Base-by-base conservation (phyloP, 805 yeast species). In the Barnettozyma californica region DNA sequence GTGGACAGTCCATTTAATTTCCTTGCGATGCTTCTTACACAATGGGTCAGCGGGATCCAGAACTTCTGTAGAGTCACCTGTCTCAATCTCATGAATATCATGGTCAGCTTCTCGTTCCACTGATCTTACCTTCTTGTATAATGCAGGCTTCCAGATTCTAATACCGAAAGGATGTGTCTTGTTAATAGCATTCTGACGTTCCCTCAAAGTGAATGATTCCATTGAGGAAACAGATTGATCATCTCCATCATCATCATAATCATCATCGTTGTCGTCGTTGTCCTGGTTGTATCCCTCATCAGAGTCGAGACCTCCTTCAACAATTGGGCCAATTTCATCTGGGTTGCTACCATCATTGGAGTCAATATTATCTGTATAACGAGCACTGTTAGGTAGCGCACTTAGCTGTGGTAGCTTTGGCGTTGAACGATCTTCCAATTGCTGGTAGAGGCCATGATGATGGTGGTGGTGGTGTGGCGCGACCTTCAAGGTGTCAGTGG, bases 91-190 rank as follows among this genome's bases (percentile, higher is more conserved):
- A 66, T 92, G 97, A 56, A 94, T 88, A 72, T 94, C 99, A 53
- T 86, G 86, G 51, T 88, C 95, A 2, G 98, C 97, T 50, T 88
- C 83, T 37, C 82, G 75, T 56, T 94, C 94, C 29, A 94, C 97
- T 4, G 97, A 87, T 60, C 99, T 81, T 50, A 78, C 77, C 66
- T 94, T 94, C 65, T 94, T 94, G 68, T 94, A 94, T 48, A 94
- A 71, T 2, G 98, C 97, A 1, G 99, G 99, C 62, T 94, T 94
- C 99, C 99, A 94, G 59, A 94, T 88, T 65, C 96, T 84, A 41
- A 94, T 92, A 75, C 99, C 99, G 61, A 94, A 94, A 0, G 99
- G 99, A 71, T 94, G 99, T 5, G 97, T 90, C 45, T 87, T 83
- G 63, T 94, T 94, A 63, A 94, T 94, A 14, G 99, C 99, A 57